Evolutionary conservation across 371 early-diverging fungal species (phyloP), one percentile per base, ranked within the genome.

Genomic region (Blyttiomyces sp.): DNA sequence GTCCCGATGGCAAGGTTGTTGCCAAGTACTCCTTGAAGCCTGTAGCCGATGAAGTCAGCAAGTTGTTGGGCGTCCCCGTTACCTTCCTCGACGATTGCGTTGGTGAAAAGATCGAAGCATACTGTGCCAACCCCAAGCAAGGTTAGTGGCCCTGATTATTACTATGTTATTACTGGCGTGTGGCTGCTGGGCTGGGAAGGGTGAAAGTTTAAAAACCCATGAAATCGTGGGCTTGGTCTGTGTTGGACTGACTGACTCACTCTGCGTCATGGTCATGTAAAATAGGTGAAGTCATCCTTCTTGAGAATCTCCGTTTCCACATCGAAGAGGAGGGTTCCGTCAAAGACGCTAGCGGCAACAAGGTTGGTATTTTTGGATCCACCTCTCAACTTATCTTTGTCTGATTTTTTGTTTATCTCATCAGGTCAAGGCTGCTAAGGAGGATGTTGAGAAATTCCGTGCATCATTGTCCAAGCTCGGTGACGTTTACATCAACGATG

Each of bases 251-350:
- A n/a, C n/a, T n/a, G n/a, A n/a, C n/a, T n/a, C n/a, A n/a, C n/a
- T n/a, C n/a, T n/a, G n/a, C n/a, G n/a, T n/a, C n/a, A n/a, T n/a
- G n/a, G n/a, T n/a, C n/a, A n/a, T n/a, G n/a, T n/a, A n/a, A n/a
- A n/a, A n/a, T 33, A 81, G 82, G 81, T 17, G 79, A 91, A 75
- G 86, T 98, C 61, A 91, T 98, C 61, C 80, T 99, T 26, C 77
- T 99, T 65, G 99, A 99, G 81, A 99, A 99, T 83, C 81, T 98
- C 66, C 92, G 99, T 62, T 98, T 92, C 89, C 96, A 98, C 76
- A 85, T 89, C 60, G 99, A 95, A 82, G 99, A 99, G 75, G 98
- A 98, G 76, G 98, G 98, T 62, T 88, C 90, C 59, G 77, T 84
- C 72, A 95, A 95, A 88, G 86, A 90, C 76, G 85, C 84, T 68